These are phyloP conservation scores for Phytophthora tentaculata DNA, from an alignment of 352 stramenopile species.

Conservation along the genomic window DNA sequence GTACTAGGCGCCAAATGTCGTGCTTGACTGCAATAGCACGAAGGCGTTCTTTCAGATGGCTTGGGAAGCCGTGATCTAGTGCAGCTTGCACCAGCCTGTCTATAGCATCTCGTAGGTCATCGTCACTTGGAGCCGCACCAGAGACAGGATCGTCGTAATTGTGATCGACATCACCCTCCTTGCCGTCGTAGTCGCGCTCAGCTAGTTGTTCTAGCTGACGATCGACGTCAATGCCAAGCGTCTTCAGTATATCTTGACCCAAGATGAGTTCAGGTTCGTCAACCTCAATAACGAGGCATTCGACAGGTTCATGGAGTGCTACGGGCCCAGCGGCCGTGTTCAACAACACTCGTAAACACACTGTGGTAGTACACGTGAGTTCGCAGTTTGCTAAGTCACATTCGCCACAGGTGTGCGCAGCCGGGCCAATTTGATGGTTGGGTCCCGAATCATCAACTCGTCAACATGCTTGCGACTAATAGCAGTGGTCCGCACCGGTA, in stretches of 20 bases:
- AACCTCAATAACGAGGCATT: not conserved
- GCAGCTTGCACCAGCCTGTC: not conserved
- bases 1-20: not conserved
- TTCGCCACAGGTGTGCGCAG: not conserved
- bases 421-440: not conserved
- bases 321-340: not conserved
- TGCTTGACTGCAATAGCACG: not conserved
- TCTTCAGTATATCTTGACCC: not conserved
- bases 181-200: not conserved
- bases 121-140: no score
- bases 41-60: not conserved
- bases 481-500: not conserved
- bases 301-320: not conserved
- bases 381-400: not conserved
- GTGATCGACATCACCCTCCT: no score
- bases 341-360: not conserved
- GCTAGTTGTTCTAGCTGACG: not conserved
- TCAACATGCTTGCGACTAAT: not conserved
- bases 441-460: not conserved
- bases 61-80: not conserved
- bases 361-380: not conserved
- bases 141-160: no score
- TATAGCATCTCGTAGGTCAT: no score
- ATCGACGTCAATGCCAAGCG: not conserved
- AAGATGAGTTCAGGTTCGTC: not conserved